Percentiles rank a stretch among this genome's conserved stretches.
phyloP scores from a whole-genome alignment of 495 filamentous ascomycete species.

The Penicillium cinerascens region DNA sequence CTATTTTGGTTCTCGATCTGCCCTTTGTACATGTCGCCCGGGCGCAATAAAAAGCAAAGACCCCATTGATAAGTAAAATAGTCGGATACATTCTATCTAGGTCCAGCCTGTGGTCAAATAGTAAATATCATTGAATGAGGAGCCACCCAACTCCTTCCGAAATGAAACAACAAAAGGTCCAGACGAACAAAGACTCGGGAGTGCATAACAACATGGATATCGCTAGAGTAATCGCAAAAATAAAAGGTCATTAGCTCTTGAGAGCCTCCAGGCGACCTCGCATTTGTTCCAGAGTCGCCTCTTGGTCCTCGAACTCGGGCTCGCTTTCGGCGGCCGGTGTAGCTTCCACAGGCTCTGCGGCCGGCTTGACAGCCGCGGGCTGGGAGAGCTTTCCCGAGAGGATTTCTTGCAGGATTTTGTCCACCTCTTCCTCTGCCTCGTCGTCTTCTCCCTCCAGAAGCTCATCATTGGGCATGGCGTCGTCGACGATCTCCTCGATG shows the following conservation, averaged over 20 bases:
- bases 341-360: conserved; percentile 44
- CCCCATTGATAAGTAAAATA: background rate
- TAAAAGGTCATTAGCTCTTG: conserved; percentile 61
- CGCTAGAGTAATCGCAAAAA: background rate
- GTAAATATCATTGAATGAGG: conserved; percentile 12
- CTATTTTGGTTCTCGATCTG: background rate
- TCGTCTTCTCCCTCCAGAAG: conserved; percentile 74
- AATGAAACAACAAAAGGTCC: conserved; percentile 1
- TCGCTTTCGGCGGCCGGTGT: conserved; percentile 18
- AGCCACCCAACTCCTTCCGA: conserved; percentile 17
- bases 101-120: conserved; percentile 17
- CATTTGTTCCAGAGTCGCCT: conserved; percentile 91
- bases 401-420: conserved; percentile 88
- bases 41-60: background rate
- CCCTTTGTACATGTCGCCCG: background rate
- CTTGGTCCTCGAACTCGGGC: conserved; percentile 78
- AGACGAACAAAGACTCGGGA: background rate
- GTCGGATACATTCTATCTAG: conserved; percentile 17
- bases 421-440: conserved; percentile 89
- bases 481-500: conserved; percentile 95
- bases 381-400: conserved; percentile 76
- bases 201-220: background rate
- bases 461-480: conserved; percentile 71
- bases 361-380: background rate
- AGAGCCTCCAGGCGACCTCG: conserved; percentile 83